These are phyloP conservation scores for Fusarium zealandicum DNA, from an alignment of 2,329 filamentous ascomycete species.

Conservation along the genomic window DNA sequence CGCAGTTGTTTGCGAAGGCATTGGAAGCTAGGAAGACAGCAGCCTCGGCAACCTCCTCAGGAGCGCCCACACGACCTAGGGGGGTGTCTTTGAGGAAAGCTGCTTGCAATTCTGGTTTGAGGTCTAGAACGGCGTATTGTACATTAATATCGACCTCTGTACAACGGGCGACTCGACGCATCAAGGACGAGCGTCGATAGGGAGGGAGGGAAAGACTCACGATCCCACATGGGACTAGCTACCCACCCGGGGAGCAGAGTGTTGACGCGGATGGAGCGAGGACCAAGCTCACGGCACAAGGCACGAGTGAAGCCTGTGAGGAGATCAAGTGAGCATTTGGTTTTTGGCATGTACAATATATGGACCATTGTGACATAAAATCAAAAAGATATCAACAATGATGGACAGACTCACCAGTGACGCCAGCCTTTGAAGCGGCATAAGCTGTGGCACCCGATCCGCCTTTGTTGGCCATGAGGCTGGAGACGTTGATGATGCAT, in stretches of 20 bases:
- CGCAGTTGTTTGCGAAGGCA: constrained; percentile 84
- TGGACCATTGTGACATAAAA: constrained; percentile 26
- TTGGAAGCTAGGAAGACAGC: constrained; percentile 80
- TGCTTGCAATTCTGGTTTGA: constrained; percentile 49
- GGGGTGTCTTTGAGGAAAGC: constrained; percentile 64
- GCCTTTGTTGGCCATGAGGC: constrained; percentile 73
- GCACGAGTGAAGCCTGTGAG: constrained; percentile 70
- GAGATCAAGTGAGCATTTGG: constrained; percentile 27
- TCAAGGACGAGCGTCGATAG: constrained; percentile 13
- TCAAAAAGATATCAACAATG: constrained; percentile 7
- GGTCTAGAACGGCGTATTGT: constrained; percentile 47
- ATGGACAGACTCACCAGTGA: constrained; percentile 63
- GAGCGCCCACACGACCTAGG: constrained; percentile 67
- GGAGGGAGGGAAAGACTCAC: constrained; percentile 55
- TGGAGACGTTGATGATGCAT: constrained; percentile 84
- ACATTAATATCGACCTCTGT: constrained; percentile 48
- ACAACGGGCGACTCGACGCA: constrained; percentile 9
- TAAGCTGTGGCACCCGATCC: constrained; percentile 77
- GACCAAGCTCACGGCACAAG: constrained; percentile 68
- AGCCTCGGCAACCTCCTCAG: constrained; percentile 81
- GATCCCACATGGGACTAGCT: constrained; percentile 78
- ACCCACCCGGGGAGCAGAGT: constrained; percentile 85
- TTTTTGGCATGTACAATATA: constrained; percentile 36
- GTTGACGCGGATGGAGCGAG: constrained; percentile 74
- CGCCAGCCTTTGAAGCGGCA: constrained; percentile 80